Base-by-base conservation (phyloP, 2,329 filamentous ascomycete genomes). In the Teratosphaeria destructans region DNA sequence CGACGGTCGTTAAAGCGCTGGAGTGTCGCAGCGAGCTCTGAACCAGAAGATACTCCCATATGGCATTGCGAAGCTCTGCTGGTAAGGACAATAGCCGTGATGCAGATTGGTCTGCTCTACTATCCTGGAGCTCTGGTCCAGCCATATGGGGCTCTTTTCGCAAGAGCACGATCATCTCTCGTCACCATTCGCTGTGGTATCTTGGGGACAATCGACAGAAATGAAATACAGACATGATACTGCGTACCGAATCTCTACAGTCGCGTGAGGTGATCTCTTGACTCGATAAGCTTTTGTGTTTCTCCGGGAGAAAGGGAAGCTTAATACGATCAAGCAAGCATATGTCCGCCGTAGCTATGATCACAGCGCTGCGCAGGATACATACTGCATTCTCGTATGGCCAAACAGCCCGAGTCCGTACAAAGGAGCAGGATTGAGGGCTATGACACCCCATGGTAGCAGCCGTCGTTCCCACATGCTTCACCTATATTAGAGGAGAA, bases 41-140 rank as follows among this genome's bases (percentile, higher is more conserved):
- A 8, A 58, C 57, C 43, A 58, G 57, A 27, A 58, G n/a, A 37
- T 53, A 58, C 26, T n/a, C 29, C 68, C 76, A 81, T 52, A 87
- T 80, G 65, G 85, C 78, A 58, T 85, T 81, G 43, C 80, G 79
- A 3, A 88, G 77, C 66, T 87, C 85, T 7, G 77, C 76, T 35
- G 86, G 79, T 2, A 88, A 76, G 27, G 63, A 67, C 70, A 77
- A 74, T 61, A 77, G 66, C 27, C 59, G 64, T 29, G 59, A 66
- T 39, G 59, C 23, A 16, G 53, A 61, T 57, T 65, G 65, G 43
- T 57, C 52, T 52, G 60, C 37, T 56, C 59, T 32, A 7, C 29
- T 62, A 55, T 47, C 32, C 58, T 47, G 29, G 47, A 53, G 54
- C 27, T 29, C 32, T 59, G 53, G 52, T 52, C n/a, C 29, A 32